Percentiles rank a stretch among this genome's conserved stretches.
Conservation (phyloP, 2,329 filamentous ascomycete species). For the Proliferodiscus dingleyae region DNA sequence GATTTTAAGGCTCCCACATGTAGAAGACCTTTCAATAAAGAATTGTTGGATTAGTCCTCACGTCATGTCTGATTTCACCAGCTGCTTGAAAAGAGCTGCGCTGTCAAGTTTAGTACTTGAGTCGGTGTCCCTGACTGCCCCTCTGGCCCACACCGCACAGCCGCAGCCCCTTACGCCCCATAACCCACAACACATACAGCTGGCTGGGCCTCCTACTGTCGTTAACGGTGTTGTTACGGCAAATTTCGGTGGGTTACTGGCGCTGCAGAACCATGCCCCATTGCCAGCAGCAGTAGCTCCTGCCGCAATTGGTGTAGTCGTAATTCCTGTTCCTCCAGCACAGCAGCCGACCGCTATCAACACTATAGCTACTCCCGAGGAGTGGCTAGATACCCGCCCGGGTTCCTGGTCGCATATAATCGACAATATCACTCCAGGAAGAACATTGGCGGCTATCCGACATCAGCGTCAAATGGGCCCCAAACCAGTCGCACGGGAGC, state of each 20-base stretch:
- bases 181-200: slow-evolving; percentile 7
- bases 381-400: slow-evolving; percentile 31
- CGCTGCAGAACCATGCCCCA: neutral
- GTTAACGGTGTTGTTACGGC: slow-evolving; percentile 5
- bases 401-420: slow-evolving; percentile 48
- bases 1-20: slow-evolving; percentile 48
- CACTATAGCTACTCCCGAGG: neutral
- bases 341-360: neutral
- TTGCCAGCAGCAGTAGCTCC: neutral
- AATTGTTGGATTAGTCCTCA: slow-evolving; percentile 66
- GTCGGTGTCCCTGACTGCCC: slow-evolving; percentile 59
- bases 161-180: slow-evolving; percentile 15
- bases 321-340: neutral
- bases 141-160: slow-evolving; percentile 28
- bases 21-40: slow-evolving; percentile 56
- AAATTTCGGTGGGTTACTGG: neutral
- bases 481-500: slow-evolving; percentile 17
- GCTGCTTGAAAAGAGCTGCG: slow-evolving; percentile 40
- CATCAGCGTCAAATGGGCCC: slow-evolving; percentile 31
- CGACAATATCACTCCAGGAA: slow-evolving; percentile 44
- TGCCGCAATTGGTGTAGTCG: neutral
- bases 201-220: slow-evolving; percentile 6
- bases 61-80: slow-evolving; percentile 48
- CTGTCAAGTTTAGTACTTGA: slow-evolving; percentile 54
- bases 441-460: slow-evolving; percentile 38